Base-by-base conservation (phyloP, 176 grass and related monocot species). In the Canna indica region DNA sequence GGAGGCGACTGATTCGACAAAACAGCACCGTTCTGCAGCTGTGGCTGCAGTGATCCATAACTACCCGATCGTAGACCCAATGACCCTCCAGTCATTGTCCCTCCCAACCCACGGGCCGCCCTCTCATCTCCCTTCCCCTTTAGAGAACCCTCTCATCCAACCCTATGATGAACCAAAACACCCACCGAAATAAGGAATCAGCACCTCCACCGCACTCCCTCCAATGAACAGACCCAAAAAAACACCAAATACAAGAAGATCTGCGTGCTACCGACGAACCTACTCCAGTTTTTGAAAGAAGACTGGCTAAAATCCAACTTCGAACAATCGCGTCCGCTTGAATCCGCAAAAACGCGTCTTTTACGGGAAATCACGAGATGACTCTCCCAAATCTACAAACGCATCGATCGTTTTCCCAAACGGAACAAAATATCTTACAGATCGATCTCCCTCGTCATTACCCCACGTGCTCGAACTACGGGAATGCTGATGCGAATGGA, bases 11-110 rank as follows among this genome's bases (percentile, higher is more conserved):
- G 72, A 31, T 47, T 73, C 57, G 83, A 81, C 47, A 28, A 59
- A 27, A 30, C 59, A 52, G 72, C 76, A 62, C 81, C 67, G 36
- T 44, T 68, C 29, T 68, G 64, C 65, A 67, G 75, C 80, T 80
- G 76, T 67, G 82, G 85, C 81, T 79, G 92, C 88, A 96, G 64
- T 64, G 93, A 91, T 77, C 93, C 93, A 85, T 96, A 91, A 83
- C 93, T 96, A 76, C 78, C 85, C 30, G 88, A 75, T 85, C 93
- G 87, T 71, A 96, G 74, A 56, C 93, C 93, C 83, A 96, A 83
- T 81, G 93, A 96, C 80, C 76, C 77, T 73, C 82, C 77, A 80
- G 73, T 84, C 82, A 84, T 84, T 70, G 66, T 84, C 77, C 73
- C 63, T 73, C 57, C 66, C 57, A 38, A 67, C 64, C 42, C 67